Base-by-base conservation (phyloP, 441 rosid genomes). In the Isatis lusitanica region DNA sequence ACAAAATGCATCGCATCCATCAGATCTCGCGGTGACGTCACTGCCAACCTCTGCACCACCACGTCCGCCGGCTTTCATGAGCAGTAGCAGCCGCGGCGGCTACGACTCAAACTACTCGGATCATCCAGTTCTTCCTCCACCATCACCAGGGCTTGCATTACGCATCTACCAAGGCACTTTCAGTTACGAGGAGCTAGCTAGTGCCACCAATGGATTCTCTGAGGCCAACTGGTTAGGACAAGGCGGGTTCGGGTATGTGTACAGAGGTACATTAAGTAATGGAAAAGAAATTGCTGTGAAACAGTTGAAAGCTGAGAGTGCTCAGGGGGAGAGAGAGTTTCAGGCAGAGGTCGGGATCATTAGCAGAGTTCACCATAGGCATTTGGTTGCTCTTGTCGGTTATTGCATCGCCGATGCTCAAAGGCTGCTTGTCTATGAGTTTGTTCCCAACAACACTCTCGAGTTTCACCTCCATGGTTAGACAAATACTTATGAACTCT, bases 201-300 rank as follows among this genome's bases (percentile, higher is more conserved):
- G 86, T 83, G 98, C 98, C n/a, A 94, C 97, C 0, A 85, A 92
- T 77, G 98, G 95, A 12, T 94, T 94, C 82, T 87, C 97, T 0
- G 82, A 90, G 15, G 86, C 92, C 15, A 94, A 94, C 70, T 87
- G 88, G 62, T 90, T 94, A 2, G 98, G 98, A 61, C 97, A 94
- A 83, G 98, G 98, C 39, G 98, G 97, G 31, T 94, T 94, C 56
- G 97, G 98, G 75, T 90, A 85, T 74, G 98, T 94, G 68, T 96
- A 85, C 67, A 88, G 64, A 48, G 98, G 98, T 56, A 86, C 88
- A 52, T 91, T 94, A 43, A 91, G 92, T 0, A 86, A 87, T 64
- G 97, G 98, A 9, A 92, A 90, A 81, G 97, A 94, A 42, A 87
- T 94, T 8, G 97, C 98, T 0, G 74, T 92, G 44, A 92, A 92